Base-by-base conservation (phyloP, 2,329 filamentous ascomycete species). In the Calonectria montana region DNA sequence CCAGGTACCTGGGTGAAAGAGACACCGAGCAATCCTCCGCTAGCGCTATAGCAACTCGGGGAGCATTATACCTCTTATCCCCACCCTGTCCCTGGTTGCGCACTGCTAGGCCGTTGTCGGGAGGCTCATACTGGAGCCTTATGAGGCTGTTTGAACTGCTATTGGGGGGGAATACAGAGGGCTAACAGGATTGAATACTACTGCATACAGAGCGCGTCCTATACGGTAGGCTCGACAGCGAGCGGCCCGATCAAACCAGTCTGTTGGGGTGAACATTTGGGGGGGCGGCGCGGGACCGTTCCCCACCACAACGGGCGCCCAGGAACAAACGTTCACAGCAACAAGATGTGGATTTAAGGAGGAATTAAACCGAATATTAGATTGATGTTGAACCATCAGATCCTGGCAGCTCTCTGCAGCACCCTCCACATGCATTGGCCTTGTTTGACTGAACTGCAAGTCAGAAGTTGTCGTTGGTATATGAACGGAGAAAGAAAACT, bases 41-140 rank as follows among this genome's bases (percentile, higher is more conserved):
- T 79, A 77, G 67, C 62, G 67, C 47, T 65, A 29, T 21, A 29
- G 65, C 53, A 45, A 75, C 72, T 79, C 77, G 71, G 79, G 74
- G 67, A 81, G 77, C 75, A 77, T 79, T 81, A 74, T 76, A 76
- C 75, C 77, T 78, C 75, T 69, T 53, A 62, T 70, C 75, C 76
- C 76, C 77, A 67, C 75, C 65, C 55, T 35, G 39, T 29, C 59
- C 61, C 67, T 47, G 47, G 59, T 15, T 69, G 59, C 21, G 10
- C 35, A 21, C 43, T 66, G 55, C 53, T 35, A 59, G 69, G 50
- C 68, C 72, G 71, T 70, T 77, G 73, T 57, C 31, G 70, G 69
- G 75, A 59, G 66, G 66, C 69, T 63, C 57, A 70, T 66, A 23
- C 37, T 39, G 45, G 41, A 21, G 31, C 9, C 23, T 29, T 65